phyloP scores from a whole-genome alignment of 176 grass and related monocot species.

The Oryza brachyantha region DNA sequence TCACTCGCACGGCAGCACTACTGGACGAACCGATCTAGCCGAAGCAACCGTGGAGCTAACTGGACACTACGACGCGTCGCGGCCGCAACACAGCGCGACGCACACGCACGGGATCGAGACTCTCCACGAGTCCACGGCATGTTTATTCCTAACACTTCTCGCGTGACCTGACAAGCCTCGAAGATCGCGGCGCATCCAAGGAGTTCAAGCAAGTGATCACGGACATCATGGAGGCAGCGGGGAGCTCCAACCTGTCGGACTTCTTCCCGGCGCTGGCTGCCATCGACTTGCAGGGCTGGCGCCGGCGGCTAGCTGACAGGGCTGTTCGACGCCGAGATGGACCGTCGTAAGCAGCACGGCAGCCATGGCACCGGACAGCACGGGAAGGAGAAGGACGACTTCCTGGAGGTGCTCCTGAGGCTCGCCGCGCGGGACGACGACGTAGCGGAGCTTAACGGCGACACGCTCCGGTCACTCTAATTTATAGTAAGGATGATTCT shows the following conservation, averaged over 20 bases:
- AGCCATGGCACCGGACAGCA: background rate
- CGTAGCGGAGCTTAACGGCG: no score
- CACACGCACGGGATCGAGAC: constrained; percentile 34
- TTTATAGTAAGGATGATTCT: no score
- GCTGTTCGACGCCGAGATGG: constrained; percentile 48
- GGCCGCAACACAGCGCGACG: no score
- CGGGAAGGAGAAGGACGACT: constrained; percentile 24
- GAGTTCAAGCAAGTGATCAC: constrained; percentile 30
- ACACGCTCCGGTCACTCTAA: no score
- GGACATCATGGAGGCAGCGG: constrained; percentile 28
- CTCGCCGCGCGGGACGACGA: no score
- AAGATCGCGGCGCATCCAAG: constrained; percentile 13
- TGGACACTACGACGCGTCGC: no score
- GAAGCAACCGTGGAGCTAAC: no score
- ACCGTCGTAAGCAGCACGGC: background rate
- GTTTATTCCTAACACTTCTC: no score
- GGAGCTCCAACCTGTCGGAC: constrained; percentile 48
- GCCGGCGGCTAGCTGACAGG: background rate
- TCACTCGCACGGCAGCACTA: no score
- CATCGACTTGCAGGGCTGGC: constrained; percentile 45
- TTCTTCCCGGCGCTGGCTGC: constrained; percentile 49
- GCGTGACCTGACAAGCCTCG: constrained; percentile 7
- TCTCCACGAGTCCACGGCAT: no score
- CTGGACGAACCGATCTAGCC: no score
- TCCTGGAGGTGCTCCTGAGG: no score